phyloP scores from a whole-genome alignment of 2,329 filamentous ascomycete species.

The Calonectria pseudoreteaudii region DNA sequence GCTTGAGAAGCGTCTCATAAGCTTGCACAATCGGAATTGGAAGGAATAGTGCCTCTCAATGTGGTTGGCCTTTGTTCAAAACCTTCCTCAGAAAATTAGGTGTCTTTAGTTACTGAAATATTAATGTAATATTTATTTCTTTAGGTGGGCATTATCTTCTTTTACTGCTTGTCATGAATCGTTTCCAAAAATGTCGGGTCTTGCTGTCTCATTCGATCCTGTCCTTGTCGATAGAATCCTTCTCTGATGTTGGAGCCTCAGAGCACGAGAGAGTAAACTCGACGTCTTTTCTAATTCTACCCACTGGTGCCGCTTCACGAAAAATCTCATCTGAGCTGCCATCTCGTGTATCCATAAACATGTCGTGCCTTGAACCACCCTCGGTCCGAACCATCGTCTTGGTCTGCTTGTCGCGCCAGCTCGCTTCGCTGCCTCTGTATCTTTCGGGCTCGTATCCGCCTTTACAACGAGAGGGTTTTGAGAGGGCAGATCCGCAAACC shows the following conservation, averaged over 20 bases:
- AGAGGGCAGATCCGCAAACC: neutral
- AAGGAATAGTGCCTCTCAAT: neutral
- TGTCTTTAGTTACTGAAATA: neutral
- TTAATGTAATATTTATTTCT: neutral
- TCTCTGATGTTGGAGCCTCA: neutral
- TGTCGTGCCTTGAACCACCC: neutral
- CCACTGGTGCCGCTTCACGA: neutral
- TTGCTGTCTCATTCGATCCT: neutral
- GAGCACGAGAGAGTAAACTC: neutral
- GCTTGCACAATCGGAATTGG: neutral
- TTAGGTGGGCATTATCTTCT: neutral
- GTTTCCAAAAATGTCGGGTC: neutral
- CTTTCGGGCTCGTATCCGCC: neutral
- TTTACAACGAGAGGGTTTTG: neutral
- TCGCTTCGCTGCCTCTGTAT: neutral
- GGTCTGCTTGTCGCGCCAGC: conserved; percentile 7
- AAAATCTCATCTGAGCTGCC: neutral
- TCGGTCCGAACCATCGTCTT: neutral
- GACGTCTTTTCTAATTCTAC: neutral
- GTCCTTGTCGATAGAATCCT: conserved; percentile 3
- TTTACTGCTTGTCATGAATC: neutral
- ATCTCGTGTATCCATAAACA: neutral
- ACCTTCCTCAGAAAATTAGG: neutral
- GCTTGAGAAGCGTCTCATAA: too few species aligned
- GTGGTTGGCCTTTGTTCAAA: neutral